A percentile compares a stretch with the other conserved stretches of the same genome.
phyloP scores from a whole-genome alignment of 495 filamentous ascomycete genomes.

The Trichoderma reesei region DNA sequence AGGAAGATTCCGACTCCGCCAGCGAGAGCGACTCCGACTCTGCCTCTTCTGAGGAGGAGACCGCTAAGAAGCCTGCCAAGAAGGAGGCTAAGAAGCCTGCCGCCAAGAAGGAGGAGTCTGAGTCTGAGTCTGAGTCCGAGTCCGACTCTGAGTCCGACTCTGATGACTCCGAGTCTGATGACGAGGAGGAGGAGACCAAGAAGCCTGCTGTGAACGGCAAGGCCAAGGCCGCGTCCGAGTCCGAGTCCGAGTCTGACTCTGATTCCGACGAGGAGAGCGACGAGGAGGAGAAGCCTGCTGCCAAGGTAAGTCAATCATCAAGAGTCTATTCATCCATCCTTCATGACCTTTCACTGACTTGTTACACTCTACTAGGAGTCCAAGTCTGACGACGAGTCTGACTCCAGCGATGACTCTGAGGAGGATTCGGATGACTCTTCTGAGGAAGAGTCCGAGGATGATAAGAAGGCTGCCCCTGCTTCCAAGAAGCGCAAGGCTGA shows the following conservation, averaged over 20 bases:
- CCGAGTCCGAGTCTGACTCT: slow-evolving; percentile 19
- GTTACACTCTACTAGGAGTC: not conserved
- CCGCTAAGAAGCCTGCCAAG: slow-evolving; percentile 33
- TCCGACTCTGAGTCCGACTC: slow-evolving; percentile 35
- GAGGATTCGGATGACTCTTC: slow-evolving; percentile 34
- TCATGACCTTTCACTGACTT: not conserved
- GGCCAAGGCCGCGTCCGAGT: slow-evolving; percentile 18
- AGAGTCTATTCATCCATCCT: not conserved
- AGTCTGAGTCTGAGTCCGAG: slow-evolving; percentile 26
- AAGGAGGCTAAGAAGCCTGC: slow-evolving; percentile 19
- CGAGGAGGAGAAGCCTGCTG: slow-evolving; percentile 33
- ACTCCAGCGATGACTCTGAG: slow-evolving; percentile 15
- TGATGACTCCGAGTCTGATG: slow-evolving; percentile 29
- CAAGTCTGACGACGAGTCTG: not conserved
- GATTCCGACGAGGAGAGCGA: slow-evolving; percentile 27
- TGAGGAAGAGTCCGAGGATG: slow-evolving; percentile 22
- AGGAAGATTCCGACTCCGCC: slow-evolving; percentile 21
- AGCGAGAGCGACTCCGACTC: slow-evolving; percentile 22
- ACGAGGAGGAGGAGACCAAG: slow-evolving; percentile 41
- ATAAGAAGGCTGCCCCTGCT: slow-evolving; percentile 33
- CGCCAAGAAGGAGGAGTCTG: slow-evolving; percentile 21
- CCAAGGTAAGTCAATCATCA: slow-evolving; percentile 31
- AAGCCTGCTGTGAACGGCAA: slow-evolving; percentile 27
- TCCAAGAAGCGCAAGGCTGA: slow-evolving; percentile 91
- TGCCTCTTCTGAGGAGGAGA: slow-evolving; percentile 28